Conservation (phyloP, 129 eudicot species). For the Logfia minima region DNA sequence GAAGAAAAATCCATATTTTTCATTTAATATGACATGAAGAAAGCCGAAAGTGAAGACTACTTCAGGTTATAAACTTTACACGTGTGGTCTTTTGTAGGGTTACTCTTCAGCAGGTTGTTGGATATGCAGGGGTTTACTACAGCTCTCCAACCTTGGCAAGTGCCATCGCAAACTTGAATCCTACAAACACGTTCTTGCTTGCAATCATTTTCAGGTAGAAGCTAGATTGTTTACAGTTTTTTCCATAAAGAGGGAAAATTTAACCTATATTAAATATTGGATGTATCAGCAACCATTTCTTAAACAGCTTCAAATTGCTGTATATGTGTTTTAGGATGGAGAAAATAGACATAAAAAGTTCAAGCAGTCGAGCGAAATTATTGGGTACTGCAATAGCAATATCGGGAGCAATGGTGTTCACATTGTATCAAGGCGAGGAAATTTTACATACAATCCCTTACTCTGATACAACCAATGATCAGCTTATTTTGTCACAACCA, state of each 20-base stretch:
- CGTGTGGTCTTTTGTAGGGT: conserved; percentile 18
- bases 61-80: neutral
- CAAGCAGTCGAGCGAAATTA: conserved; percentile 38
- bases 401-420: conserved; percentile 44
- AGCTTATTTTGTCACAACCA: conserved; percentile 6
- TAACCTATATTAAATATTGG: too few species aligned
- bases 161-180: conserved; percentile 39
- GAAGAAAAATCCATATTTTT: too few species aligned
- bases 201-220: conserved; percentile 36
- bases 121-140: conserved; percentile 25
- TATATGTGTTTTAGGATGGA: conserved; percentile 36
- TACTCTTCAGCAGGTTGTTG: conserved; percentile 31
- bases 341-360: conserved; percentile 32
- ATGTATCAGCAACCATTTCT: neutral
- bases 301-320: neutral
- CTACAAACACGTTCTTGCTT: conserved; percentile 35
- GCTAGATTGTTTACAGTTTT: too few species aligned
- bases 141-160: conserved; percentile 45
- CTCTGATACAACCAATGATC: neutral
- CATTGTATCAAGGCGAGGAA: conserved; percentile 38
- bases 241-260: too few species aligned
- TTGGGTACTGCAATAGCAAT: conserved; percentile 40
- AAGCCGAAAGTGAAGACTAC: too few species aligned
- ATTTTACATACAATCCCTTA: neutral
- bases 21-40: too few species aligned